A percentile compares a stretch with the other conserved stretches of the same genome.
phyloP scores from a whole-genome alignment of 2,329 filamentous ascomycete genomes.

The Penicillium glabrum region DNA sequence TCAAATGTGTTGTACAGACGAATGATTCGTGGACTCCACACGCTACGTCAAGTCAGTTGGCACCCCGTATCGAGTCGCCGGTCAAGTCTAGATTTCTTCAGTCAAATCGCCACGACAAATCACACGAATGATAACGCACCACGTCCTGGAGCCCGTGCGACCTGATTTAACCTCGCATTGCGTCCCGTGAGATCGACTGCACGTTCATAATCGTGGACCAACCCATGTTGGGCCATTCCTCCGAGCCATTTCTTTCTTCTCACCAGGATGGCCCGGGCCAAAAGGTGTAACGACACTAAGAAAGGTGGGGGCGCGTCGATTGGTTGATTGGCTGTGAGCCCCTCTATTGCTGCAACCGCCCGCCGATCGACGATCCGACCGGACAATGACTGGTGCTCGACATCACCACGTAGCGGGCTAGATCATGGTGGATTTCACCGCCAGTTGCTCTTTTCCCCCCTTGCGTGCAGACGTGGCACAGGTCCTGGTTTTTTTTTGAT shows the following conservation, averaged over 20 bases:
- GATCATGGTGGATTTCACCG: constrained; percentile 27
- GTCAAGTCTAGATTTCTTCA: background rate
- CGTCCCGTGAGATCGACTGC: constrained; percentile 29
- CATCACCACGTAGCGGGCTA: constrained; percentile 26
- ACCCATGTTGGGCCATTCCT: background rate
- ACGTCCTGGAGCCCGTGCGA: constrained; percentile 21
- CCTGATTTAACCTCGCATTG: constrained; percentile 30
- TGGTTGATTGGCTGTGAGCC: background rate
- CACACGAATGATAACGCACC: constrained; percentile 18
- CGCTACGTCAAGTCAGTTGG: background rate
- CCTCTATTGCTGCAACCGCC: constrained; percentile 16
- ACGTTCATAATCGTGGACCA: constrained; percentile 21
- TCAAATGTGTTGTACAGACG: constrained; percentile 9
- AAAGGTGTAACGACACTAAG: constrained; percentile 25
- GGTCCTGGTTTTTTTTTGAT: background rate
- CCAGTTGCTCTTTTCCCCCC: constrained; percentile 18
- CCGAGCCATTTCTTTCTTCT: background rate
- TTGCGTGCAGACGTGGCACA: constrained; percentile 25
- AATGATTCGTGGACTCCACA: constrained; percentile 5
- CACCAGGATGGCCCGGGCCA: constrained; percentile 15
- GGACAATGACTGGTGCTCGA: constrained; percentile 24
- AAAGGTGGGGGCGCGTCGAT: no score
- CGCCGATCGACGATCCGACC: constrained; percentile 28
- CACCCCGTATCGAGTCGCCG: background rate
- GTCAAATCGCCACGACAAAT: no score